phyloP scores from a whole-genome alignment of 2,329 filamentous ascomycete species.

The Rhinocladiella mackenziei region DNA sequence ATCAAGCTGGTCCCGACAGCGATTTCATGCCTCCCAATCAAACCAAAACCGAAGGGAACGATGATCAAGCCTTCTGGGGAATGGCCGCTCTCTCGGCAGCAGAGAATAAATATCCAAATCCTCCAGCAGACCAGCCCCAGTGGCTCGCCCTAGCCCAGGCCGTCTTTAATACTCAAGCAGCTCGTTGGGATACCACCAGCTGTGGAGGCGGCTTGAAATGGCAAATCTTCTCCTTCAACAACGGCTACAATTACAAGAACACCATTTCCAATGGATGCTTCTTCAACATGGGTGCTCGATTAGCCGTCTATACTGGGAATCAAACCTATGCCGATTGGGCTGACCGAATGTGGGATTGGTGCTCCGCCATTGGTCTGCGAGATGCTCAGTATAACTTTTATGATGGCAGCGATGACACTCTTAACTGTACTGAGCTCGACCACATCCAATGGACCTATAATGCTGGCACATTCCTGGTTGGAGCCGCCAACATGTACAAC shows the following conservation, averaged over 20 bases:
- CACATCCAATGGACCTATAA: slow-evolving; percentile 57
- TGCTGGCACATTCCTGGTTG: slow-evolving; percentile 52
- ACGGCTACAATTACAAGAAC: slow-evolving; percentile 60
- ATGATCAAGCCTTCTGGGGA: slow-evolving; percentile 75
- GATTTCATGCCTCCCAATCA: slow-evolving; percentile 70
- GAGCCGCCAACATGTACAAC: slow-evolving; percentile 56
- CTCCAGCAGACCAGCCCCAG: slow-evolving; percentile 58
- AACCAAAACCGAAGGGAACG: slow-evolving; percentile 47
- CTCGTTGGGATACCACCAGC: slow-evolving; percentile 62
- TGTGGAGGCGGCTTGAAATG: slow-evolving; percentile 76
- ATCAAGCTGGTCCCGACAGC: slow-evolving; percentile 66
- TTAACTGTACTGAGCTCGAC: slow-evolving; percentile 51
- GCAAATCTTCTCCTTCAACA: slow-evolving; percentile 79
- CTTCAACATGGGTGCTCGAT: slow-evolving; percentile 59
- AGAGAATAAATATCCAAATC: slow-evolving; percentile 70
- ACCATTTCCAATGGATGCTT: slow-evolving; percentile 56
- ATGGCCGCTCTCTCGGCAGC: slow-evolving; percentile 74
- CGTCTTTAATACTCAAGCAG: slow-evolving; percentile 73
- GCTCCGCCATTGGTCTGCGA: slow-evolving; percentile 48
- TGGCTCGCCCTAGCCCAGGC: slow-evolving; percentile 77
- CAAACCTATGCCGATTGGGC: slow-evolving; percentile 75
- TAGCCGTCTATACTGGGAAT: slow-evolving; percentile 76
- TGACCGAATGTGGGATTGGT: slow-evolving; percentile 59
- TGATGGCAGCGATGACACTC: slow-evolving; percentile 51
- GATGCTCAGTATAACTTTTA: slow-evolving; percentile 50